Percentiles rank a stretch among this genome's conserved stretches.
phyloP scores from a whole-genome alignment of 2,329 filamentous ascomycete species.

The Arthrobotrys musiformis region DNA sequence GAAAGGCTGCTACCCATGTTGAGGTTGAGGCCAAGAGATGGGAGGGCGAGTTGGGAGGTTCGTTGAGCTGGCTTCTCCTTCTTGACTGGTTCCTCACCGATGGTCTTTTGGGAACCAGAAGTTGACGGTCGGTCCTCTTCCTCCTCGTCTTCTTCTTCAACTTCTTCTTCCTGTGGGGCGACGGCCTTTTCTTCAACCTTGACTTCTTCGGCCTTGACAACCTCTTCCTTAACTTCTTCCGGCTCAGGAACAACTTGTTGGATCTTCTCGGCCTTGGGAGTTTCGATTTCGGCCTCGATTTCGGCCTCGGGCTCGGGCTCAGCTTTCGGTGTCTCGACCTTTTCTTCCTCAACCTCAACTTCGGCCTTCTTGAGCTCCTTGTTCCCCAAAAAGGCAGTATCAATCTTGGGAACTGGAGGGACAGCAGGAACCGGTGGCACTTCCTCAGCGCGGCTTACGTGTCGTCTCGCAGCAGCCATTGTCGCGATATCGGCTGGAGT shows the following conservation, averaged over 20 bases:
- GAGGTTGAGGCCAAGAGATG: constrained; percentile 45
- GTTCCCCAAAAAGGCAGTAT: constrained; percentile 60
- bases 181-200: constrained; percentile 68
- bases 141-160: constrained; percentile 64
- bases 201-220: constrained; percentile 62
- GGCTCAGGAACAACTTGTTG: constrained; percentile 51
- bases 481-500: constrained; percentile 84
- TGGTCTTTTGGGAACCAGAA: constrained; percentile 52
- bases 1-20: constrained; percentile 55
- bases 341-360: constrained; percentile 60
- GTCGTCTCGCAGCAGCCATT: constrained; percentile 86
- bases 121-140: constrained; percentile 58
- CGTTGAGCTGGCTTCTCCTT: constrained; percentile 61
- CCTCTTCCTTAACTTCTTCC: constrained; percentile 68
- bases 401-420: constrained; percentile 48
- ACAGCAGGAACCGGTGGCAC: constrained; percentile 56
- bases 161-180: constrained; percentile 66
- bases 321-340: constrained; percentile 56
- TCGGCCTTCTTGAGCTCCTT: constrained; percentile 68
- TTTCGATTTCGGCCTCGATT: neutral
- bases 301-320: constrained; percentile 49
- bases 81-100: constrained; percentile 64
- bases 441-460: constrained; percentile 78
- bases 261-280: constrained; percentile 60
- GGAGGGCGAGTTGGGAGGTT: constrained; percentile 37